These are phyloP conservation scores for Rhodomyrtus tomentosa DNA, from an alignment of 345 rosid species.

Conservation along the genomic window DNA sequence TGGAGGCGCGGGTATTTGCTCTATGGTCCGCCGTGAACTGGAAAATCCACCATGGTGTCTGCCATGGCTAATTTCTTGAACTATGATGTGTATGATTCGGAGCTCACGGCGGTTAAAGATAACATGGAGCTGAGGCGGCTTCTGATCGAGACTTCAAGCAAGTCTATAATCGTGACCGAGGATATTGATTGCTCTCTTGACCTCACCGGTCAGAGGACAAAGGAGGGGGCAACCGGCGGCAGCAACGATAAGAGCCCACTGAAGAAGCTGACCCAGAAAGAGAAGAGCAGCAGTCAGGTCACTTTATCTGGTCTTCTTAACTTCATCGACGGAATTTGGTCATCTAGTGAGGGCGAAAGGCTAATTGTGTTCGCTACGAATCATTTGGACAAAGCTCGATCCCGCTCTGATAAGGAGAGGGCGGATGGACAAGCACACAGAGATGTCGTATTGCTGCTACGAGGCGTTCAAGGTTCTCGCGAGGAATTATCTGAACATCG, in stretches of 20 bases:
- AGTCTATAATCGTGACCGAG: constrained; percentile 16
- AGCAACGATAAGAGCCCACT: neutral
- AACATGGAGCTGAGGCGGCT: constrained; percentile 9
- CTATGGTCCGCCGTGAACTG: constrained; percentile 15
- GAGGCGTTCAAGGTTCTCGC: constrained; percentile 6
- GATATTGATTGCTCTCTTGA: constrained; percentile 19
- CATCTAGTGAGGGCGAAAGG: constrained; percentile 12
- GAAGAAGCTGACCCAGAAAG: neutral
- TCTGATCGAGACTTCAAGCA: constrained; percentile 9
- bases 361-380: constrained; percentile 14
- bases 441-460: constrained; percentile 8
- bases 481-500: neutral
- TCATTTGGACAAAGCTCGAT: constrained; percentile 11
- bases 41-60: constrained; percentile 16
- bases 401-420: constrained; percentile 15
- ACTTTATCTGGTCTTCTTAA: constrained; percentile 15
- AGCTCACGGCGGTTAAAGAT: constrained; percentile 9
- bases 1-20: constrained; percentile 11
- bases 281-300: constrained; percentile 4
- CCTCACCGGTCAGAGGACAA: constrained; percentile 8
- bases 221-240: neutral
- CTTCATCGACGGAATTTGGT: constrained; percentile 16
- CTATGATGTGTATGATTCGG: constrained; percentile 10
- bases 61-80: constrained; percentile 13
- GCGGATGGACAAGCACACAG: constrained; percentile 18